phyloP scores from a whole-genome alignment of 805 yeast species.

The Ogataea glucozyma region DNA sequence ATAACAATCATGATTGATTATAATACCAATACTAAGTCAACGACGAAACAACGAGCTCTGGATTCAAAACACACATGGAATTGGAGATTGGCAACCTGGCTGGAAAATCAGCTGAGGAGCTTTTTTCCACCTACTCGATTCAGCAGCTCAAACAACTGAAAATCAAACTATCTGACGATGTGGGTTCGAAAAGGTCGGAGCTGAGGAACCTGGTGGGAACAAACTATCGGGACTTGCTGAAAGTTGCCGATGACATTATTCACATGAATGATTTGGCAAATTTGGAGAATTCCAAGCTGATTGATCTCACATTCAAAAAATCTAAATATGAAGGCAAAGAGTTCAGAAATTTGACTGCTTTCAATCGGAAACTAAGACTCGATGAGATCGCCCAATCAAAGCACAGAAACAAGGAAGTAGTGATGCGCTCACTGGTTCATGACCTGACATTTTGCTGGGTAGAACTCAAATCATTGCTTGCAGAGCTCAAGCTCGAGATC shows the following conservation, averaged over 20 bases:
- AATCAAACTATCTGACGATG: conserved; percentile 23
- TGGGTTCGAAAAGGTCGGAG: conserved; percentile 25
- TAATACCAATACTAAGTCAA: not conserved
- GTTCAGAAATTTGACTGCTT: conserved; percentile 25
- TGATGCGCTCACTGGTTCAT: conserved; percentile 30
- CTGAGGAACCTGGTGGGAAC: conserved; percentile 35
- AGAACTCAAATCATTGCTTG: conserved; percentile 15
- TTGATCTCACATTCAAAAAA: conserved; percentile 32
- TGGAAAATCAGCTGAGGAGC: conserved; percentile 24
- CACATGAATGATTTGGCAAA: conserved; percentile 33
- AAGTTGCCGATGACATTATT: conserved; percentile 40
- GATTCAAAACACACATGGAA: conserved; percentile 8
- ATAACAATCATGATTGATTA: not conserved
- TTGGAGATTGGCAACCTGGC: conserved; percentile 12
- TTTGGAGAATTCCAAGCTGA: conserved; percentile 28
- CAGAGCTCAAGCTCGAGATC: conserved; percentile 8
- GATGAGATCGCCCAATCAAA: conserved; percentile 15
- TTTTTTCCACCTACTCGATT: conserved; percentile 32
- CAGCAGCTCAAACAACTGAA: conserved; percentile 31
- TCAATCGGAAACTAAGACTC: conserved; percentile 13
- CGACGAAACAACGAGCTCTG: not conserved
- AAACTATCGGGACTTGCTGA: conserved; percentile 38
- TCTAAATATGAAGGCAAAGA: conserved; percentile 29
- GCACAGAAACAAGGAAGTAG: conserved; percentile 17
- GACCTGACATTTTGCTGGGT: conserved; percentile 27